Base-by-base conservation (phyloP, 495 filamentous ascomycete genomes). In the Penicillium cosmopolitanum region DNA sequence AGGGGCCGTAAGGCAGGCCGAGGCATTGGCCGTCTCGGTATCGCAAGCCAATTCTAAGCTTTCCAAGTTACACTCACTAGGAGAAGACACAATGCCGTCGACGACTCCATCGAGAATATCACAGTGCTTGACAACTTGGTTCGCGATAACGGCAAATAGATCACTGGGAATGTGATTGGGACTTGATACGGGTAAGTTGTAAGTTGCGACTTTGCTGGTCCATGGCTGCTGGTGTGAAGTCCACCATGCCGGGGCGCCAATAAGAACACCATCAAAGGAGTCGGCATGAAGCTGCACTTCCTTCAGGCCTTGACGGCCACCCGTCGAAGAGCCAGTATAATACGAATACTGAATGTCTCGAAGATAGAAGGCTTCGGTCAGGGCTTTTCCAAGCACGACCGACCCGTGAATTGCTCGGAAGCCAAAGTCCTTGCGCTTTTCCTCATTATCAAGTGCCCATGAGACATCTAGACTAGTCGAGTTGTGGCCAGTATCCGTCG, bases 321-420 rank as follows among this genome's bases (percentile, higher is more conserved):
- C 85, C 0, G 81, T 84, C 0, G 84, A 86, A 69, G 84, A 89
- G 16, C 82, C 82, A 12, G 69, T 66, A 63, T 82, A 88, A 66
- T 88, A 88, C 9, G 74, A 79, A 56, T 83, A 78, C 6, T 64
- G 61, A 51, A 78, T 66, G 3, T 64, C 33, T 0, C 51, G 63
- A 15, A 67, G 71, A 58, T 85, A 83, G 71, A 80, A 87, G 4
- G 64, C 65, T 7, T 62, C 58, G 0, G 66, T 68, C 12, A 82
- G 59, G 8, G 51, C 48, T 47, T 78, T 77, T 11, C 58, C 72
- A 7, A 78, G 9, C 8, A 68, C 57, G 1, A 67, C 66, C 4
- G 50, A 44, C 5, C 42, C 35, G 46, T 69, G 66, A 23, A 54
- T 7, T 1, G 51, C 51, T 21, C 16, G 51, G 18, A 15, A 42